Percentiles rank a stretch among this genome's conserved stretches.
Conservation (phyloP, 1,284 basidiomycete species). For the Vanrija pseudolonga region DNA sequence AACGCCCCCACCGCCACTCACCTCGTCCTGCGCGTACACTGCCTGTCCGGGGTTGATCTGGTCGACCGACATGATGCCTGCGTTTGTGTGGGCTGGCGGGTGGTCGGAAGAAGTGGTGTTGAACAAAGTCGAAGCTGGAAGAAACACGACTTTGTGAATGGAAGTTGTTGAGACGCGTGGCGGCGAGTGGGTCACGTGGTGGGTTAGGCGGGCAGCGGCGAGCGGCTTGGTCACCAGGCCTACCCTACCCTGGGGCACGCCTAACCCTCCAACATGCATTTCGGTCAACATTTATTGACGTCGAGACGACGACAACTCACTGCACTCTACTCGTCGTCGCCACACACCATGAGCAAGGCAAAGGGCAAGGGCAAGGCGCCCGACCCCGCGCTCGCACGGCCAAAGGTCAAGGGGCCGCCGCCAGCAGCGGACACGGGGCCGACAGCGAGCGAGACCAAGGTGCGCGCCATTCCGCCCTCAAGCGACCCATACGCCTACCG, state of each 20-base stretch:
- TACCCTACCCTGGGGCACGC: too few species aligned
- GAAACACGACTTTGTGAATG: conserved; percentile 1
- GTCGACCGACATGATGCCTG: conserved; percentile 39
- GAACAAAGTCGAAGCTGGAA: conserved; percentile 8
- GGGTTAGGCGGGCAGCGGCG: background rate
- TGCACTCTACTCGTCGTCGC: too few species aligned
- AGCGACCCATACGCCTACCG: too few species aligned
- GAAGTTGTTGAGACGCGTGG: conserved; percentile 2
- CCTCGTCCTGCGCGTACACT: conserved; percentile 88
- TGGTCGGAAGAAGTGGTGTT: background rate
- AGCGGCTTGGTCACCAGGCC: too few species aligned
- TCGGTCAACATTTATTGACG: background rate
- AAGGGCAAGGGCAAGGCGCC: too few species aligned
- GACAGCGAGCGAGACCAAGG: too few species aligned
- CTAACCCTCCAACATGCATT: too few species aligned
- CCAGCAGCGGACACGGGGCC: too few species aligned
- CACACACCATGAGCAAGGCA: background rate
- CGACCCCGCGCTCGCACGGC: too few species aligned
- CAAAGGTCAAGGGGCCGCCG: too few species aligned
- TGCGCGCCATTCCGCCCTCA: too few species aligned
- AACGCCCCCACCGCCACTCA: conserved; percentile 39
- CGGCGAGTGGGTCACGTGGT: background rate
- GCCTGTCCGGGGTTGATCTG: conserved; percentile 56
- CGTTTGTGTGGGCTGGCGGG: background rate
- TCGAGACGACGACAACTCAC: too few species aligned